phyloP scores from a whole-genome alignment of 352 stramenopile species.

The Pythium sukuiense region DNA sequence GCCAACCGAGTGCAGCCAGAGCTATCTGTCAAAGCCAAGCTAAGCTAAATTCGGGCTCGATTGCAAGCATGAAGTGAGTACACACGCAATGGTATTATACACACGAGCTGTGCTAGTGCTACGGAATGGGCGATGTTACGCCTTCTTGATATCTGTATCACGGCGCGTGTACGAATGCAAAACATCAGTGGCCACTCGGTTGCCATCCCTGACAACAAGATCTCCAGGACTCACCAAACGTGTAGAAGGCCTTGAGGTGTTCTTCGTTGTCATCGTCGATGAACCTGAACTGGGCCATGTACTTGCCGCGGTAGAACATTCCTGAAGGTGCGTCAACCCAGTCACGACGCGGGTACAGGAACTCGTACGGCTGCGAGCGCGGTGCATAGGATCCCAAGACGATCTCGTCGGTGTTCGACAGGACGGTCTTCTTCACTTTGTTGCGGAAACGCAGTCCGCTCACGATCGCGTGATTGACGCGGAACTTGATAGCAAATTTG shows the following conservation, averaged over 20 bases:
- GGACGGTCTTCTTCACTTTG: constrained; percentile 84
- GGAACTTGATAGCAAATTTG: constrained; percentile 84
- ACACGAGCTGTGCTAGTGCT: neutral
- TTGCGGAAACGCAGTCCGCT: constrained; percentile 84
- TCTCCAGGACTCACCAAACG: constrained; percentile 48
- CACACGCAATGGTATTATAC: neutral
- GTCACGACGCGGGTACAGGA: constrained; percentile 75
- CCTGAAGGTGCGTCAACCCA: constrained; percentile 84
- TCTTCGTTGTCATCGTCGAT: constrained; percentile 65
- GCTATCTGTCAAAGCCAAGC: neutral
- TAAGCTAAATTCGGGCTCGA: neutral
- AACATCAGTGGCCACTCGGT: neutral
- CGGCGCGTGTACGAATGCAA: neutral
- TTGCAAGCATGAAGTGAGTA: neutral
- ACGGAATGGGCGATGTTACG: constrained; percentile 20
- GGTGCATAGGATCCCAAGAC: constrained; percentile 86
- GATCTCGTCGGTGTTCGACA: constrained; percentile 75
- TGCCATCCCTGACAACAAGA: neutral
- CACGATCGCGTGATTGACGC: constrained; percentile 85
- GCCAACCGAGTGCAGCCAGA: neutral
- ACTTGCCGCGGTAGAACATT: constrained; percentile 88
- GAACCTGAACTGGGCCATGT: constrained; percentile 79
- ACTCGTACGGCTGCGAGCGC: constrained; percentile 70
- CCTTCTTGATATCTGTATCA: constrained; percentile 57
- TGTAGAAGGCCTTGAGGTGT: constrained; percentile 77